These are phyloP conservation scores for Lathyrus aphaca DNA, from an alignment of 306 rosid genomes.

Conservation along the genomic window DNA sequence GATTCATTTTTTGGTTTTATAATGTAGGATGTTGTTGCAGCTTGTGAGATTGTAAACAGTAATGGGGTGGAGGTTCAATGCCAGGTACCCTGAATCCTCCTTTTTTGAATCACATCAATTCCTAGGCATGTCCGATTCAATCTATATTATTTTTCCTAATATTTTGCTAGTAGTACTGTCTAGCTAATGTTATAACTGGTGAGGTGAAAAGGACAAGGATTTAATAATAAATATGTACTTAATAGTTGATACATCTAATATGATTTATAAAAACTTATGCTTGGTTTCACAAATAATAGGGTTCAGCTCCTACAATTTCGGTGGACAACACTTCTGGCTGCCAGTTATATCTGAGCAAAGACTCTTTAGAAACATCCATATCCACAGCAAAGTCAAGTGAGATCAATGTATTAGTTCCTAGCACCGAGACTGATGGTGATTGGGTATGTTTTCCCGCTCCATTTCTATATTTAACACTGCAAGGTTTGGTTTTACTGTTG, in stretches of 20 bases:
- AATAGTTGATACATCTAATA: slow-evolving; percentile 11
- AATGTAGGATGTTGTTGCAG: slow-evolving; percentile 97
- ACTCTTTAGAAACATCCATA: slow-evolving; percentile 74
- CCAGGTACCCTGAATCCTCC: slow-evolving; percentile 57
- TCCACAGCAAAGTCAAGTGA: slow-evolving; percentile 97
- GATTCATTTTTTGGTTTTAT: slow-evolving; percentile 33
- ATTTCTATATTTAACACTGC: slow-evolving; percentile 8
- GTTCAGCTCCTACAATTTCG: slow-evolving; percentile 89
- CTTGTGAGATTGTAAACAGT: slow-evolving; percentile 94
- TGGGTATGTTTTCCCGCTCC: slow-evolving; percentile 70
- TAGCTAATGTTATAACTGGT: slow-evolving; percentile 6
- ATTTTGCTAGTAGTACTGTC: slow-evolving; percentile 13
- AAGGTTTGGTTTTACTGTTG: slow-evolving; percentile 24
- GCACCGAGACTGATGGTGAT: slow-evolving; percentile 71
- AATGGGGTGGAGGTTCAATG: slow-evolving; percentile 95
- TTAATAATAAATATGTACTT: slow-evolving; percentile 14
- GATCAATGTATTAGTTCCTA: slow-evolving; percentile 91
- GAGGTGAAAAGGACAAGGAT: slow-evolving; percentile 14
- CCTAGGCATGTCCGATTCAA: slow-evolving; percentile 31
- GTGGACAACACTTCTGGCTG: slow-evolving; percentile 93
- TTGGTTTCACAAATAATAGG: slow-evolving; percentile 54
- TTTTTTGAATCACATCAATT: slow-evolving; percentile 2
- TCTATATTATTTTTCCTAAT: slow-evolving; percentile 24
- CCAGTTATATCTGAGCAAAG: slow-evolving; percentile 87
- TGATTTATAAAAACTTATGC: slow-evolving; percentile 20